phyloP scores from a whole-genome alignment of 331 rosid species.

The Rosa hybrid region DNA sequence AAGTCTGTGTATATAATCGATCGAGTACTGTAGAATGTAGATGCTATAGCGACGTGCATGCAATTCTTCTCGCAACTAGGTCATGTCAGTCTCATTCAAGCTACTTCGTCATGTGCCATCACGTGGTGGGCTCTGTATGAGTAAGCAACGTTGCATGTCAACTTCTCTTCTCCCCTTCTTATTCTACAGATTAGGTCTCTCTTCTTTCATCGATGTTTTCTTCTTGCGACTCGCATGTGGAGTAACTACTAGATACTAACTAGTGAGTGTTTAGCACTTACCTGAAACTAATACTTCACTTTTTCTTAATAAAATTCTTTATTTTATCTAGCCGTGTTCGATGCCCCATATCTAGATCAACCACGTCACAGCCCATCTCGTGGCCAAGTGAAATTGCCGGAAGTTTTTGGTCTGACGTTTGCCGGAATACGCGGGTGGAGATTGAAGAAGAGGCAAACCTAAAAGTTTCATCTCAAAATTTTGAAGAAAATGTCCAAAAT shows the following conservation, averaged over 20 bases:
- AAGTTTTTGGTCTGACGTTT: background rate
- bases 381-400: background rate
- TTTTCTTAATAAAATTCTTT: too few relatives aligned
- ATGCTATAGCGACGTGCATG: background rate
- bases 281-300: too few relatives aligned
- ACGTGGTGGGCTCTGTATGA: constrained; percentile 6
- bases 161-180: background rate
- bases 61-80: background rate
- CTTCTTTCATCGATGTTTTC: background rate
- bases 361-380: too few relatives aligned
- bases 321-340: too few relatives aligned
- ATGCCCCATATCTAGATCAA: too few relatives aligned
- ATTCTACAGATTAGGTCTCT: background rate
- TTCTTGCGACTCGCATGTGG: background rate
- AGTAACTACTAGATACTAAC: too few relatives aligned
- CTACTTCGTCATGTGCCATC: background rate
- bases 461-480: background rate
- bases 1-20: background rate
- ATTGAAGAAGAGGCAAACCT: background rate
- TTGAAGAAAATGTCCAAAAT: background rate
- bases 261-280: too few relatives aligned
- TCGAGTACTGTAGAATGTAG: background rate
- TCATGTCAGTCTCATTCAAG: background rate
- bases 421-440: background rate
- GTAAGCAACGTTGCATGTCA: background rate